Conservation (phyloP, 208 protist species). For the Leishmania martiniquensis region DNA sequence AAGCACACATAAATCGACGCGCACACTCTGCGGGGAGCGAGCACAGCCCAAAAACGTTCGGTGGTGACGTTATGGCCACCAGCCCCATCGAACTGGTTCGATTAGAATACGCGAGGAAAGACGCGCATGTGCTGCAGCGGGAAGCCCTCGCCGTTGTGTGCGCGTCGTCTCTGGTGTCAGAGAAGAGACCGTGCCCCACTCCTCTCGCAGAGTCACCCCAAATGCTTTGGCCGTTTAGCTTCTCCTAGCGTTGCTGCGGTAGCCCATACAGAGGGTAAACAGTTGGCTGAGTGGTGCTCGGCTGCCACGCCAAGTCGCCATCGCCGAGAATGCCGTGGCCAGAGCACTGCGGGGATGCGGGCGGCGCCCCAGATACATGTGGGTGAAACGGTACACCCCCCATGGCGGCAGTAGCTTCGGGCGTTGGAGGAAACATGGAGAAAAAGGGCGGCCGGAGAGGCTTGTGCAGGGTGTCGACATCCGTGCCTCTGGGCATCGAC, state of each 20-base stretch:
- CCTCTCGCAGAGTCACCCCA: not conserved
- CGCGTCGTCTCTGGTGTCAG: too few species aligned
- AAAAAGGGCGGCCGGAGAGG: conserved; percentile 3
- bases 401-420: not conserved
- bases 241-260: not conserved
- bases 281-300: conserved; percentile 5
- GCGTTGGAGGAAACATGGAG: not conserved
- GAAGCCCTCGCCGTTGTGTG: not conserved
- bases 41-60: not conserved
- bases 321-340: conserved; percentile 22
- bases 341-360: not conserved
- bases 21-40: not conserved
- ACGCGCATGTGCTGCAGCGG: not conserved
- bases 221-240: not conserved
- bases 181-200: not conserved
- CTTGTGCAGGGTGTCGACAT: not conserved
- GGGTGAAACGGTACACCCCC: not conserved
- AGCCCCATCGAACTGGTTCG: not conserved
- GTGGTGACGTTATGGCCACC: not conserved
- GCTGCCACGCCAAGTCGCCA: conserved; percentile 11
- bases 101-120: not conserved
- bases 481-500: not conserved
- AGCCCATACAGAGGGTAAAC: not conserved
- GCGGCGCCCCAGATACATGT: not conserved
- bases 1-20: too few species aligned